Evolutionary conservation across 1,284 basidiomycete genomes (phyloP), one percentile per base, ranked within the genome.

Genomic region (Cutaneotrichosporon cavernicola): DNA sequence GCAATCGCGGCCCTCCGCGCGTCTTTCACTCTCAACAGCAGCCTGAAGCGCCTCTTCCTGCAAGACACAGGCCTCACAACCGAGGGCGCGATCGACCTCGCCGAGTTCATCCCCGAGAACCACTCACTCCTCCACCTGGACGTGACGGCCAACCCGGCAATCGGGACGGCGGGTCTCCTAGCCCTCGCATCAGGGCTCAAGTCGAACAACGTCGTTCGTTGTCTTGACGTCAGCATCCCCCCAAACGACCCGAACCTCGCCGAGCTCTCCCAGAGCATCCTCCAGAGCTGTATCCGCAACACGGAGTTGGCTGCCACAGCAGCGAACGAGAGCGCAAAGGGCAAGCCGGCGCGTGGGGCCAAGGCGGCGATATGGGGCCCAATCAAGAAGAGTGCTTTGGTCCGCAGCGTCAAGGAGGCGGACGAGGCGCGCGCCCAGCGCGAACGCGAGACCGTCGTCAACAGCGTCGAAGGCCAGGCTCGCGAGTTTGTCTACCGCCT

Each of bases 71-170:
- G 85, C 6, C 84, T 99, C 71, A 87, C 86, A 0, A 90, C 92
- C 0, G 84, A 90, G 2, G 94, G 92, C 4, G 95, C 96, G 0
- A 97, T 99, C 64, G 91, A 92, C 0, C 86, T 99, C 1, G 96
- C 96, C 4, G 95, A 98, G 80, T 98, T 97, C 82, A 84, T 98
- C 4, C 94, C 94, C 0, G 94, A 98, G 76, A 90, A 91, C 0
- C 86, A 85, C 31, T 90, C 89, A 0, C 84, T 98, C 5, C 84
- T 98, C 0, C 94, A 98, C 77, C 86, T 98, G 56, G 91, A 94
- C 77, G 82, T 95, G 32, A 94, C 91, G 0, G 81, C 85, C 71
- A 95, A 95, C 76, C 67, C 72, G 0, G 82, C 84, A 6, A 83
- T 98, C 49, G 92, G 93, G 70, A 85, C 95, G 38, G 94, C 93